Evolutionary conservation across 352 stramenopile species (phyloP).

Genomic region (Phytophthora macrochlamydospora): DNA sequence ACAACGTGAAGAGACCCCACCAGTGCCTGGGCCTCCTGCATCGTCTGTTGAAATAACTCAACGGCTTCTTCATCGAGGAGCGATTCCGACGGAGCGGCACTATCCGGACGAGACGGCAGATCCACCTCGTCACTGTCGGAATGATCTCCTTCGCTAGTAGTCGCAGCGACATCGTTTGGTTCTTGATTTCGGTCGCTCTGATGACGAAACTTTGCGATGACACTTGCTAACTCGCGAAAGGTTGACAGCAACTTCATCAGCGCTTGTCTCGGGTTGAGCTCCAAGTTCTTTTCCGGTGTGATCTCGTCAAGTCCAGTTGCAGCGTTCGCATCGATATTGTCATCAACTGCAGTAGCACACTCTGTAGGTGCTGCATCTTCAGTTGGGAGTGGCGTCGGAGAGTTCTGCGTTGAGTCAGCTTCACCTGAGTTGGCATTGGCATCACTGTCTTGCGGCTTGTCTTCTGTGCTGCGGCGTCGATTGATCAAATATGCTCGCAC

Average conservation of each 20-base stretch:
- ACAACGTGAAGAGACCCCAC: conserved; percentile 35
- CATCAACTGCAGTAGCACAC: not conserved
- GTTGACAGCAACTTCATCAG: conserved; percentile 30
- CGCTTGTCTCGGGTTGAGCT: conserved; percentile 21
- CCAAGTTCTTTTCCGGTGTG: not conserved
- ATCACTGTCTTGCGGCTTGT: conserved; percentile 2
- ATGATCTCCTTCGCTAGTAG: conserved; percentile 1
- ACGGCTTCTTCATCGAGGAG: conserved; percentile 23
- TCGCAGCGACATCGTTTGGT: not conserved
- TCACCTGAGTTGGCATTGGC: conserved; percentile 6
- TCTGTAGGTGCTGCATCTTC: too few relatives aligned
- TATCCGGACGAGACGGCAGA: conserved; percentile 7
- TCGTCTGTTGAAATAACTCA: conserved; percentile 30
- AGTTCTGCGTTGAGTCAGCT: conserved; percentile 8
- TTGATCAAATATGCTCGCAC: conserved; percentile 68
- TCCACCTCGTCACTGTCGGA: not conserved
- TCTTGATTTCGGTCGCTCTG: conserved; percentile 7
- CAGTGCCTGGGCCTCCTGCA: conserved; percentile 32
- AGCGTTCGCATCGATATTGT: conserved; percentile 2
- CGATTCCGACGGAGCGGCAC: conserved; percentile 4
- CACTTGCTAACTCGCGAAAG: conserved; percentile 33
- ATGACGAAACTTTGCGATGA: conserved; percentile 25
- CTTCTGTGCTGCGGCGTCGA: conserved; percentile 30
- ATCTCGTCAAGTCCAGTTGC: not conserved
- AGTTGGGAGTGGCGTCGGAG: too few relatives aligned